Evolutionary conservation across 306 rosid genomes (phyloP).

Genomic region (Alnus glutinosa): DNA sequence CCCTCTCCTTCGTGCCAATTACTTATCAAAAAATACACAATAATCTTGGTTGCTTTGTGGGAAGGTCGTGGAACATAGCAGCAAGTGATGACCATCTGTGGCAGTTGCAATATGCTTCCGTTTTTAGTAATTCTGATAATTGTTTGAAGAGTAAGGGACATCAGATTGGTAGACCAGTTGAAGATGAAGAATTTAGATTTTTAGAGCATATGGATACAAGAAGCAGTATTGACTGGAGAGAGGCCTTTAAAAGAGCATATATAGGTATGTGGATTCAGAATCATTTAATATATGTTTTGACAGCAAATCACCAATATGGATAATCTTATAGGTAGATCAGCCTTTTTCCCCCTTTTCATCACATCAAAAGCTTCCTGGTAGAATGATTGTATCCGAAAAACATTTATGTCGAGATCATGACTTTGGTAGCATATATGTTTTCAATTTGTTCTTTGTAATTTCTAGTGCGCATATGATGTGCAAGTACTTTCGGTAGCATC

Average conservation of each 20-base stretch:
- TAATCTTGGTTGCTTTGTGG: conserved; percentile 32
- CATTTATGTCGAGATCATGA: background rate
- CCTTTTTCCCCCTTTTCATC: background rate
- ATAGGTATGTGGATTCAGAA: conserved; percentile 41
- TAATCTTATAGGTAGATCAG: background rate
- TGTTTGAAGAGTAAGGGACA: conserved; percentile 6
- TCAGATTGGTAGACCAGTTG: conserved; percentile 22
- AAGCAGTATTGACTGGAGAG: conserved; percentile 53
- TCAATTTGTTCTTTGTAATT: background rate
- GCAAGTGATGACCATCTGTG: conserved; percentile 72
- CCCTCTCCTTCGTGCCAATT: no score
- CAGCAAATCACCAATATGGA: background rate
- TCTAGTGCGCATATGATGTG: background rate
- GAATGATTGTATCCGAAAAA: background rate
- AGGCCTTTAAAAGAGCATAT: conserved; percentile 59
- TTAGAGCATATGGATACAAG: conserved; percentile 20
- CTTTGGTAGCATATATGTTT: background rate
- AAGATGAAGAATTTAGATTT: conserved; percentile 24
- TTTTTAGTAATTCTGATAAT: conserved; percentile 43
- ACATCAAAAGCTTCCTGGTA: background rate
- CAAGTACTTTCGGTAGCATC: background rate
- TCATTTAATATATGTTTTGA: background rate
- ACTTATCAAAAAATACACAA: background rate
- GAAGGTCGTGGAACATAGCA: conserved; percentile 84
- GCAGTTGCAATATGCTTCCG: conserved; percentile 53